A percentile compares a stretch with the other conserved stretches of the same genome.
Evolutionary conservation across 768 basidiomycete genomes (phyloP).

Genomic region (Lactarius akahatsu): DNA sequence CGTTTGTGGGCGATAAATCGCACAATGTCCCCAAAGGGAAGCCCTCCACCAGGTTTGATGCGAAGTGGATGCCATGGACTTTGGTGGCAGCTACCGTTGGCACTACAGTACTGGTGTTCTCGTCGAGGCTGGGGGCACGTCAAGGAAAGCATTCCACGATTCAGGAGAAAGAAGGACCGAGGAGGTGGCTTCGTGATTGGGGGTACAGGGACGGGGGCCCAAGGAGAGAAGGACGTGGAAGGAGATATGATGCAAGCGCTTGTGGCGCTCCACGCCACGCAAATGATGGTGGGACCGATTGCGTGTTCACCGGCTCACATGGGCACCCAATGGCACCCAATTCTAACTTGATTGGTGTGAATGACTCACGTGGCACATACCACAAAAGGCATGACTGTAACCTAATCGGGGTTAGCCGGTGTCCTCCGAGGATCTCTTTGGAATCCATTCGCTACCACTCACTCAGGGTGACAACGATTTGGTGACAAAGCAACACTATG

Average conservation of each 20-base stretch:
- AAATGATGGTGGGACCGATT: conserved; percentile 18
- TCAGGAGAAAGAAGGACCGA: conserved; percentile 10
- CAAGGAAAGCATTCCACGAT: not conserved
- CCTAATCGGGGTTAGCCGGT: conserved; percentile 28
- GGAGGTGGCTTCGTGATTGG: conserved; percentile 8
- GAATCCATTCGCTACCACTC: not conserved
- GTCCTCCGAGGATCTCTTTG: not conserved
- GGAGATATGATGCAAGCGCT: conserved; percentile 23
- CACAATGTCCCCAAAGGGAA: conserved; percentile 5
- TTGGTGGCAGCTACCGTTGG: conserved; percentile 11
- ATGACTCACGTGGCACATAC: conserved; percentile 14
- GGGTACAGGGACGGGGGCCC: conserved; percentile 8
- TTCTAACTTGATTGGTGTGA: not conserved
- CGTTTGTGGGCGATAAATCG: conserved; percentile 19
- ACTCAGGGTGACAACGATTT: not conserved
- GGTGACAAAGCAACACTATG: not conserved
- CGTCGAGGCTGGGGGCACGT: not conserved
- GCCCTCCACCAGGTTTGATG: conserved; percentile 6
- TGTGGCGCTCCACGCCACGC: conserved; percentile 22
- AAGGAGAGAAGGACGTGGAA: conserved; percentile 10
- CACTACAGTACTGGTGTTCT: not conserved
- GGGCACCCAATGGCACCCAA: not conserved
- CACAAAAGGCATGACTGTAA: conserved; percentile 28
- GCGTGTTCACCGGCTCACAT: not conserved
- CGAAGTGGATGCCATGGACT: conserved; percentile 24